Conservation (phyloP, 768 basidiomycete genomes). For the Amanita phalloides region DNA sequence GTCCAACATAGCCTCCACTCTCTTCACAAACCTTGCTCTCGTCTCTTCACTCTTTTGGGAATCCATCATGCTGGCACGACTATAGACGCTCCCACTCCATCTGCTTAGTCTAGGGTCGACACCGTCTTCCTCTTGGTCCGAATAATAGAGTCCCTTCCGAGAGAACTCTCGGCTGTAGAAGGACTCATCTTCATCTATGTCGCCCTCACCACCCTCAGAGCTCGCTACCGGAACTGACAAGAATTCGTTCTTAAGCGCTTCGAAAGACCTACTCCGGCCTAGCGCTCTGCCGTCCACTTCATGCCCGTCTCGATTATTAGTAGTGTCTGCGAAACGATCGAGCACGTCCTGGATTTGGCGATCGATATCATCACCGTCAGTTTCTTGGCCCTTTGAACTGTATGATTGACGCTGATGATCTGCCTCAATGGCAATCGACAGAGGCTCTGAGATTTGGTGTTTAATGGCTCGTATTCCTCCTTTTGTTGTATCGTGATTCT, state of each 20-base stretch:
- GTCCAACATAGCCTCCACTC: constrained; percentile 44
- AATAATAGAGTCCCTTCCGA: constrained; percentile 12
- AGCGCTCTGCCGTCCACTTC: constrained; percentile 4
- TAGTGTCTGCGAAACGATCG: constrained; percentile 19
- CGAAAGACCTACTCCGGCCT: constrained; percentile 3
- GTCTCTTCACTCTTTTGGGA: constrained; percentile 38
- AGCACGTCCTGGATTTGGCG: constrained; percentile 24
- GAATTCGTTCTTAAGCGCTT: not conserved
- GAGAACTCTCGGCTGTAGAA: not conserved
- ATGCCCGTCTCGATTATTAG: not conserved
- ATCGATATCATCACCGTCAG: constrained; percentile 10
- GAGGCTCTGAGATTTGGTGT: constrained; percentile 8
- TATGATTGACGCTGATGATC: constrained; percentile 12
- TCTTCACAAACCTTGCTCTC: constrained; percentile 36
- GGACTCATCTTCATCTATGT: constrained; percentile 8
- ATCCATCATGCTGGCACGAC: constrained; percentile 43
- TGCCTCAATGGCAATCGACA: not conserved
- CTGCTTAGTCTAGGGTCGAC: constrained; percentile 23
- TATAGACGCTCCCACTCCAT: constrained; percentile 38
- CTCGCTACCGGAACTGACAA: constrained; percentile 5
- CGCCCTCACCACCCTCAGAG: constrained; percentile 10
- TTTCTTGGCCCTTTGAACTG: constrained; percentile 13
- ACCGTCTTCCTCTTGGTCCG: constrained; percentile 11
- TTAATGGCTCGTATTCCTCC: constrained; percentile 7
- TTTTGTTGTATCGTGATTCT: not conserved